Base-by-base conservation (phyloP, 1,139 yeast genomes). In the Candida sanyaensis region DNA sequence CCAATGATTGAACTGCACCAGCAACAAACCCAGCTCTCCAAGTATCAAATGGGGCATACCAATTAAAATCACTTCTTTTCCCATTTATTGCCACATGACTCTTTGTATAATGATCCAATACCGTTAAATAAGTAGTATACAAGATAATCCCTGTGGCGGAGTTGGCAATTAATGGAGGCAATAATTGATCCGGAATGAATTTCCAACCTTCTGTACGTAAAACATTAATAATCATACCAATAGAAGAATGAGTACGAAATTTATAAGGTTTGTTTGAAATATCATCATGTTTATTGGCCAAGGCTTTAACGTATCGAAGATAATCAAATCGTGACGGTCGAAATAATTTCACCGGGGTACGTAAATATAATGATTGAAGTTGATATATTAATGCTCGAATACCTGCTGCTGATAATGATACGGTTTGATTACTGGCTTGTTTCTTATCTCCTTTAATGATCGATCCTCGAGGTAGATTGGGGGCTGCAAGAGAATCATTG, bases 251-350 rank as follows among this genome's bases (percentile, higher is more conserved):
- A 2, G 95, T 86, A 52, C 81, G 69, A 54, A 86, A 73, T 38
- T 77, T 76, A 75, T 87, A 87, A 0, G 93, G 91, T 54, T 81
- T 80, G 26, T 70, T 57, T 38, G 67, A 68, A 12, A 81, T 69
- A 44, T 78, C 79, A 48, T 78, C 80, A 51, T 71, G 69, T 41
- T 66, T 65, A 52, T 73, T 64, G n/a, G 78, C 80, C 30, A 82
- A 62, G 27, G 82, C 80, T 44, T 89, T 64, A 0, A 85, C 82
- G 47, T 84, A 41, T 7, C 88, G 86, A 61, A 89, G 70, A 60
- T 88, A 90, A 64, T 92, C 98, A 52, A 92, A 88, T 44, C 97
- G 71, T 5, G 96, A 86, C 2, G 98, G 98, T 33, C 96, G 75
- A 63, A 92, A 92, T 27, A 92, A 74, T 66, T 92, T 92, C 43